These are phyloP conservation scores for Solanum sitiens DNA, from an alignment of 257 asterid species.

Conservation along the genomic window DNA sequence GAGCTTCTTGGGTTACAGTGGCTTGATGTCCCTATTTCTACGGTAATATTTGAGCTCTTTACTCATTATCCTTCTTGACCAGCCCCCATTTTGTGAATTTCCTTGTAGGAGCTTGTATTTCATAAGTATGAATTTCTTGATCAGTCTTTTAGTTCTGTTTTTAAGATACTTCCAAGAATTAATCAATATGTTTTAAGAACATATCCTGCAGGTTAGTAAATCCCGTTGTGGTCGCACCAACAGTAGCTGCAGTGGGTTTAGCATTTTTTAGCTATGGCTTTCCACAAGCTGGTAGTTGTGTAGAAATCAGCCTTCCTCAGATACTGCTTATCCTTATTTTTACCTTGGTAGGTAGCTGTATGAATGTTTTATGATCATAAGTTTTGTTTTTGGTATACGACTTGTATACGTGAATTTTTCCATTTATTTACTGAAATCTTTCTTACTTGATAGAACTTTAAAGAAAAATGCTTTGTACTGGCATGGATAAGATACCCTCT, in stretches of 20 bases:
- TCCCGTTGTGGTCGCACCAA: constrained; percentile 96
- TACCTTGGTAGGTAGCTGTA: constrained; percentile 62
- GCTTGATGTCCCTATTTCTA: constrained; percentile 71
- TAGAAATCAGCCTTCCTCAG: constrained; percentile 85
- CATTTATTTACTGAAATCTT: not conserved
- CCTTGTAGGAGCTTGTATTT: not conserved
- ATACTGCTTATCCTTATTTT: constrained; percentile 76
- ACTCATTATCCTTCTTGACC: not conserved
- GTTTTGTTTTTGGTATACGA: not conserved
- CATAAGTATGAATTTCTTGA: not conserved
- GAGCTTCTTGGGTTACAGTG: constrained; percentile 85
- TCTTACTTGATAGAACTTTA: not conserved
- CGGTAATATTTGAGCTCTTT: constrained; percentile 36
- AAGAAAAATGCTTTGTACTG: not conserved
- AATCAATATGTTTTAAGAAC: not conserved
- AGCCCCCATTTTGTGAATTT: not conserved
- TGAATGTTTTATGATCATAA: not conserved
- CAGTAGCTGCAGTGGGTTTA: constrained; percentile 82
- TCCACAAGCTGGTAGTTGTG: constrained; percentile 96
- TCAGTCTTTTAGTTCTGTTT: not conserved
- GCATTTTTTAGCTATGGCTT: constrained; percentile 95
- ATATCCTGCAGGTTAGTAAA: constrained; percentile 62
- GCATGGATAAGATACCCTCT: not conserved
- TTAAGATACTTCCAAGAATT: not conserved
- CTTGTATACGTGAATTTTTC: not conserved